Base-by-base conservation (phyloP, 176 grass and related monocot species). In the Urochloa ruziziensis region DNA sequence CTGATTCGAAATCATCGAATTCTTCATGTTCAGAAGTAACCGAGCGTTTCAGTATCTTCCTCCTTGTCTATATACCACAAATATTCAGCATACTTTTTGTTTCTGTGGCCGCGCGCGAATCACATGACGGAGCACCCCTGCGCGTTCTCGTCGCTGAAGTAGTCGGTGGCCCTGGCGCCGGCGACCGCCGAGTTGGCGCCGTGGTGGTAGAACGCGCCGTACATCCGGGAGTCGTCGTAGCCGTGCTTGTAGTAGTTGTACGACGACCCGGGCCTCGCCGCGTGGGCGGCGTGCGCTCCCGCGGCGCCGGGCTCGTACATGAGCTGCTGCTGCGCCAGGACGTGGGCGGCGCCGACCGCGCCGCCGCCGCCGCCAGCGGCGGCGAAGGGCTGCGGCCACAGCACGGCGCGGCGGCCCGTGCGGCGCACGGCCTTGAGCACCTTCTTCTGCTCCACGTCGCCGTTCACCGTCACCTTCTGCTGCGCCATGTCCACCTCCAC, bases 161-260 rank as follows among this genome's bases (percentile, higher is more conserved):
- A 76, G 57, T 92, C 92, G 3, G 88, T 89, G 21, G 90, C 76
- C 75, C 86, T 83, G 59, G 86, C 77, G 37, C 88, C 88, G 56
- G 69, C 77, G 40, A 90, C 74, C 30, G 79, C 81, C 0, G 91
- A 90, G 83, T 79, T 81, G 63, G 81, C 84, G 18, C 82, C 60
- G 52, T 62, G 67, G 60, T 59, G 46, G 54, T 84, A 66, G 62
- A 73, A 74, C 5, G 81, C 68, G 32, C 82, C 87, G 86, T 95
- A 86, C 53, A 98, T 29, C 14, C 70, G 59, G 0, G 90, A 91
- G 79, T 98, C 86, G 67, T 98, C 91, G 79, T 98, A 93, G 17
- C 92, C 90, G 65, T 98, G 92, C 87, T 88, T 91, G 91, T 95
- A 88, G 72, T 95, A 98, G 86, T 98, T 98, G 78, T 95, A 98